These are phyloP conservation scores for Fremontodendron californicum DNA, from an alignment of 345 rosid species.

Conservation along the genomic window DNA sequence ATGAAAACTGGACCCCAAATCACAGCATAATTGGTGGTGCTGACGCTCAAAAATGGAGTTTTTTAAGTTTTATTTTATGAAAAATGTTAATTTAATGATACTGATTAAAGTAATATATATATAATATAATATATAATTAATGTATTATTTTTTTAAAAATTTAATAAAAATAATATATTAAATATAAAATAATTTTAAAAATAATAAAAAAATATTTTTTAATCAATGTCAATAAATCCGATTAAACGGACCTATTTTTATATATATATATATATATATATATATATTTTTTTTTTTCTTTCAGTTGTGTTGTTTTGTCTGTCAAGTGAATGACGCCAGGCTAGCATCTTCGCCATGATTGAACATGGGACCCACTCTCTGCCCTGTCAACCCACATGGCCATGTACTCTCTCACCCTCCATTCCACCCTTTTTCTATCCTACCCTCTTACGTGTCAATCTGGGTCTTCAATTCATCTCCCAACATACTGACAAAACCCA, in stretches of 20 bases:
- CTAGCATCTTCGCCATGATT: slow-evolving; percentile 55
- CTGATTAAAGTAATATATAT: too few relatives aligned
- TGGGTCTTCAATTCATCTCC: neutral
- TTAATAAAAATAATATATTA: too few relatives aligned
- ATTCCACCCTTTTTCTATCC: slow-evolving; percentile 12
- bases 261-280: too few relatives aligned
- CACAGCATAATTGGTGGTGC: neutral
- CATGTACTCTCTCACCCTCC: slow-evolving; percentile 21
- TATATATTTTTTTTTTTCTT: neutral
- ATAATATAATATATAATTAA: too few relatives aligned
- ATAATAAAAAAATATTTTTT: too few relatives aligned
- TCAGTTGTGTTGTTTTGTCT: slow-evolving; percentile 23
- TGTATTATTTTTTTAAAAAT: too few relatives aligned
- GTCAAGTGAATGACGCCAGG: slow-evolving; percentile 55
- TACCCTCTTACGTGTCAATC: slow-evolving; percentile 1
- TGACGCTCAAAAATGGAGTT: neutral
- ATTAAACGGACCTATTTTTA: neutral
- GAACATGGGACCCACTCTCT: slow-evolving; percentile 38
- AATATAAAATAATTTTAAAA: too few relatives aligned
- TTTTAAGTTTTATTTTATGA: neutral
- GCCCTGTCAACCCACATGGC: slow-evolving; percentile 65
- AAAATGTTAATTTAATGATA: too few relatives aligned
- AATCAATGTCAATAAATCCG: too few relatives aligned
- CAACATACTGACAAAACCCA: neutral
- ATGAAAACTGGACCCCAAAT: neutral